Conservation (phyloP, 1,139 yeast genomes). For the Candida frijolesensis region DNA sequence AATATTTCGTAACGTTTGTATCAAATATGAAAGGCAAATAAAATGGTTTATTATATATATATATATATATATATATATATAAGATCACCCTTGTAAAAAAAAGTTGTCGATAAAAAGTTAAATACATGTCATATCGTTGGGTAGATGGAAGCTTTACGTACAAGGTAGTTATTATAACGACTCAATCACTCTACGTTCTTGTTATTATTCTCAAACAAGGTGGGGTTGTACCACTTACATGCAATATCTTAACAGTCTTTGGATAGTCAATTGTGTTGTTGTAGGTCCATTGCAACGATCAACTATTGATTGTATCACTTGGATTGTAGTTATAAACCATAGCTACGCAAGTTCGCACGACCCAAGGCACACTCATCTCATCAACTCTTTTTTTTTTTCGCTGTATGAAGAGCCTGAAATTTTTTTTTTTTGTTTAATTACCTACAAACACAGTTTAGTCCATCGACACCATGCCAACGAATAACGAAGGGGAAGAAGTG, state of each 20-base stretch:
- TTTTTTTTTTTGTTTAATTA: constrained; percentile 1
- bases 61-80: neutral
- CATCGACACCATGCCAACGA: constrained; percentile 22
- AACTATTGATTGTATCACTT: too few species aligned
- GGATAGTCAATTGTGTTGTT: too few species aligned
- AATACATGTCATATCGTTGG: too few species aligned
- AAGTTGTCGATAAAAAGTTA: neutral
- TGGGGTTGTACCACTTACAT: too few species aligned
- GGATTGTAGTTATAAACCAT: too few species aligned
- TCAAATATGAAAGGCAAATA: constrained; percentile 39
- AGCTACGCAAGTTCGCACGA: neutral
- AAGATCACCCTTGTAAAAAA: constrained; percentile 4
- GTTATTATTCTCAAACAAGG: too few species aligned
- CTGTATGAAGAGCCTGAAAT: neutral
- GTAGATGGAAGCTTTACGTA: too few species aligned
- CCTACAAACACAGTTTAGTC: neutral
- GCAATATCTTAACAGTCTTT: too few species aligned
- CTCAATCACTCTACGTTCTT: too few species aligned
- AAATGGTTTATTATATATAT: neutral
- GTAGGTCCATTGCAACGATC: too few species aligned
- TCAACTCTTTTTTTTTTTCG: constrained; percentile 4
- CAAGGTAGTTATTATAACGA: too few species aligned
- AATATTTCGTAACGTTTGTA: constrained; percentile 62
- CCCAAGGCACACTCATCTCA: neutral
- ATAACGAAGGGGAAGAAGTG: constrained; percentile 31